These are phyloP conservation scores for Candida methanosorbosa DNA, from an alignment of 805 yeast species.

Conservation along the genomic window DNA sequence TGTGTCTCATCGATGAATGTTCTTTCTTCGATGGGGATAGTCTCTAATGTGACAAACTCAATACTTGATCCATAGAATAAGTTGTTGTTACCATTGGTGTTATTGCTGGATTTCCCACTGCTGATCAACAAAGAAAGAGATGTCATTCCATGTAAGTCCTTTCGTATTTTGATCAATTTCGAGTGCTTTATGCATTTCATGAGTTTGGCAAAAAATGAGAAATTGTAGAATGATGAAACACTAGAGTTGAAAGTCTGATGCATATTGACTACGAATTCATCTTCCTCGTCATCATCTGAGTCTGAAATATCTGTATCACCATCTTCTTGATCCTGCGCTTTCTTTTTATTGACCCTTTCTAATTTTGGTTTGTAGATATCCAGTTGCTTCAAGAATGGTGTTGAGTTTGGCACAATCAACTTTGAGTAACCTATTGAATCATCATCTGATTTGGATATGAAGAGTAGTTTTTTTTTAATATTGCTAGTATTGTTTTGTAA, in stretches of 20 bases:
- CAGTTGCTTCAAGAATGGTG: conserved; percentile 53
- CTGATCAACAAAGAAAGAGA: conserved; percentile 18
- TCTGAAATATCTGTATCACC: background rate
- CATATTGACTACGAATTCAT: conserved; percentile 4
- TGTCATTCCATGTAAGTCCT: conserved; percentile 40
- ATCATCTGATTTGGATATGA: conserved; percentile 52
- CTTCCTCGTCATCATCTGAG: conserved; percentile 20
- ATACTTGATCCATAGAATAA: conserved; percentile 19
- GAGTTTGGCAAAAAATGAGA: conserved; percentile 36
- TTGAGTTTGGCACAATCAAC: conserved; percentile 55
- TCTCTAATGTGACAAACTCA: conserved; percentile 22
- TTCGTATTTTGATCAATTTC: conserved; percentile 43
- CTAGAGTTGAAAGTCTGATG: conserved; percentile 15
- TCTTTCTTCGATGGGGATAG: conserved; percentile 15
- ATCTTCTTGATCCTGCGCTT: conserved; percentile 5
- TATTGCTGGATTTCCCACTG: background rate
- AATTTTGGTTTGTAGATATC: conserved; percentile 23
- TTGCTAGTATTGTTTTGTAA: too few species aligned
- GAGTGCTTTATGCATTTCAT: conserved; percentile 41
- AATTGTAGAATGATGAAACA: conserved; percentile 42
- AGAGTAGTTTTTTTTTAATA: conserved; percentile 32
- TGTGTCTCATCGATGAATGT: background rate
- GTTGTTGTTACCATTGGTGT: conserved; percentile 7
- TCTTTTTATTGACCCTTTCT: background rate
- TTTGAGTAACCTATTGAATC: conserved; percentile 63